These are phyloP conservation scores for Yarrowia phangngaensis DNA, from an alignment of 805 yeast species.

Conservation along the genomic window DNA sequence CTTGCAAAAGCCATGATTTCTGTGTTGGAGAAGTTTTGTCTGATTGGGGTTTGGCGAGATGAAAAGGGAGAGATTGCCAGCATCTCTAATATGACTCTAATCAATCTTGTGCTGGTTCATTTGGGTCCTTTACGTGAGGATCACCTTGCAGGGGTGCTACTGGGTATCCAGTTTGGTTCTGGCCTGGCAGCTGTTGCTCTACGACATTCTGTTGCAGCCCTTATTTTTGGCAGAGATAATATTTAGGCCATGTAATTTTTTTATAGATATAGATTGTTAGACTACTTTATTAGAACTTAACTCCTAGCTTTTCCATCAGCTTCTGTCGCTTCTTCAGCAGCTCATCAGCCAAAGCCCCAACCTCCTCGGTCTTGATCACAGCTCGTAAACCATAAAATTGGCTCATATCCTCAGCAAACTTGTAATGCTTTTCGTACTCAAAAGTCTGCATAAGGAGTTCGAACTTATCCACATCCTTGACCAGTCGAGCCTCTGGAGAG, in stretches of 20 bases:
- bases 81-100: slow-evolving; percentile 81
- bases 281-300: slow-evolving; percentile 5
- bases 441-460: slow-evolving; percentile 56
- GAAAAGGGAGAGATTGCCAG: slow-evolving; percentile 39
- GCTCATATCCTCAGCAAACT: slow-evolving; percentile 54
- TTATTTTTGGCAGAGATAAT: slow-evolving; percentile 88
- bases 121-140: slow-evolving; percentile 90
- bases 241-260: slow-evolving; percentile 40
- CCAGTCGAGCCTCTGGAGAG: slow-evolving; percentile 78
- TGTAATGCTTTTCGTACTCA: slow-evolving; percentile 67
- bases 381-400: slow-evolving; percentile 65
- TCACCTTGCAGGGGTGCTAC: slow-evolving; percentile 55
- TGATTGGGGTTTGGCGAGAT: slow-evolving; percentile 47
- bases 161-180: slow-evolving; percentile 57
- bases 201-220: slow-evolving; percentile 80
- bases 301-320: slow-evolving; percentile 40
- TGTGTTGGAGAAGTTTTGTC: slow-evolving; percentile 47
- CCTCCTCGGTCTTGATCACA: slow-evolving; percentile 66
- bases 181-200: slow-evolving; percentile 65
- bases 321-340: slow-evolving; percentile 47
- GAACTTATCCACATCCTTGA: slow-evolving; percentile 91
- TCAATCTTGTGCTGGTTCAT: slow-evolving; percentile 78
- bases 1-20: slow-evolving; percentile 40
- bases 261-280: slow-evolving; percentile 1
- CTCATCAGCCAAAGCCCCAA: slow-evolving; percentile 63